phyloP scores from a whole-genome alignment of 805 yeast species.

The Wickerhamomyces sydowiorum region DNA sequence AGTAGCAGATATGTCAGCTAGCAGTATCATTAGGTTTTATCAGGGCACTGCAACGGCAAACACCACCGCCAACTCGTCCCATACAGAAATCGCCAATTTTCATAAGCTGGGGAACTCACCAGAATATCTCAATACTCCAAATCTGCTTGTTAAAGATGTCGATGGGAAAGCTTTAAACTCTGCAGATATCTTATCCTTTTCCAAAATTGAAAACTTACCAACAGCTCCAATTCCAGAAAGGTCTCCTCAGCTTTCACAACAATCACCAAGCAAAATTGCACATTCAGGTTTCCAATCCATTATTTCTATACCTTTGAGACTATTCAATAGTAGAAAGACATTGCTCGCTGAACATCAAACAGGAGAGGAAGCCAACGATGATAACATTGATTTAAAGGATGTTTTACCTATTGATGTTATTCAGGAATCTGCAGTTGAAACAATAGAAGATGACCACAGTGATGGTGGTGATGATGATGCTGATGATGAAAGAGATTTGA shows the following conservation, averaged over 20 bases:
- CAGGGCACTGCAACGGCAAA: constrained; percentile 6
- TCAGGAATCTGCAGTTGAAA: constrained; percentile 2
- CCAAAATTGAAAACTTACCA: constrained; percentile 11
- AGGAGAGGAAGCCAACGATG: neutral
- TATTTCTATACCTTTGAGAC: constrained; percentile 1
- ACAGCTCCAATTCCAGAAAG: constrained; percentile 1
- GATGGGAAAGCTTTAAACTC: neutral
- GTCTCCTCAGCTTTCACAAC: neutral
- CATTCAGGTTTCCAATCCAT: neutral
- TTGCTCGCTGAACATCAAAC: neutral
- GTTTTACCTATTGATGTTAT: constrained; percentile 1
- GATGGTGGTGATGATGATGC: neutral
- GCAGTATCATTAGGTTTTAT: constrained; percentile 11
- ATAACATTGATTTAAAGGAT: neutral
- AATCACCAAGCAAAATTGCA: neutral
- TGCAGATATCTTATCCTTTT: constrained; percentile 1
- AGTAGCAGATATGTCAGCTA: constrained; percentile 2
- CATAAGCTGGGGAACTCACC: neutral
- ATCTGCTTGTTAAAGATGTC: neutral
- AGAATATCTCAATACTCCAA: neutral
- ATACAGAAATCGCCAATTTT: neutral
- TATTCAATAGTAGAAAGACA: neutral
- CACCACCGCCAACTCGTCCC: constrained; percentile 1
- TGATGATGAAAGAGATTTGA: neutral
- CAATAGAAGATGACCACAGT: neutral